Evolutionary conservation across 2,329 filamentous ascomycete species (phyloP), one percentile per base, ranked within the genome.

Genomic region (Colletotrichum agaves): DNA sequence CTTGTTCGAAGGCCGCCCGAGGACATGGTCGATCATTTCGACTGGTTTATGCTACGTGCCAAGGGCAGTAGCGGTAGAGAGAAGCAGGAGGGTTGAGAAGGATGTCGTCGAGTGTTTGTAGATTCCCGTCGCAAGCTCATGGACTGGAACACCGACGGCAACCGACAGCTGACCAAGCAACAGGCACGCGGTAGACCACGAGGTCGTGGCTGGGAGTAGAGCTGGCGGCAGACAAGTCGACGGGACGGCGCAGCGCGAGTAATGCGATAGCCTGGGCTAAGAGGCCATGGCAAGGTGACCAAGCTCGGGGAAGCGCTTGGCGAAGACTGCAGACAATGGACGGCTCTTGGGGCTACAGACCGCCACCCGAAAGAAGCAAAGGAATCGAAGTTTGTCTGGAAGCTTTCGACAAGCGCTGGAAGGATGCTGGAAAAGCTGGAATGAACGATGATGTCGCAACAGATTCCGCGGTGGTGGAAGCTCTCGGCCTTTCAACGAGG

Each of bases 1-100:
- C 82, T 95, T 93, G 75, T 92, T 90, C 69, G 94, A 98, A 37
- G 95, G 95, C 71, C 93, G 90, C 70, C 95, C 95, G 55, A 98
- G 85, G 64, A 98, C 91, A 84, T 98, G 95, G 80, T 98, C 95
- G 89, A 89, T 81, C 87, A 89, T 89, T 23, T 39, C 41, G 61
- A 55, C 33, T 65, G 31, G 5, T 7, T 13, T 41, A 55, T 60
- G 23, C 47, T 60, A 43, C 11, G 47, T 57, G 33, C 43, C 31
- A n/a, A 50, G n/a, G 23, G 11, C 31, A 53, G 31, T 19, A 19
- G 37, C 55, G 31, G 23, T 43, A 19, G 31, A 43, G 27, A 17
- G 33, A 59, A n/a, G 31, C 27, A 4, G 35, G 4, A 37, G 8
- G 35, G 4, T 11, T 37, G 35, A 8, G 35, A 7, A 27, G 3